These are phyloP conservation scores for Stylosanthes scabra DNA, from an alignment of 331 rosid species.

Conservation along the genomic window DNA sequence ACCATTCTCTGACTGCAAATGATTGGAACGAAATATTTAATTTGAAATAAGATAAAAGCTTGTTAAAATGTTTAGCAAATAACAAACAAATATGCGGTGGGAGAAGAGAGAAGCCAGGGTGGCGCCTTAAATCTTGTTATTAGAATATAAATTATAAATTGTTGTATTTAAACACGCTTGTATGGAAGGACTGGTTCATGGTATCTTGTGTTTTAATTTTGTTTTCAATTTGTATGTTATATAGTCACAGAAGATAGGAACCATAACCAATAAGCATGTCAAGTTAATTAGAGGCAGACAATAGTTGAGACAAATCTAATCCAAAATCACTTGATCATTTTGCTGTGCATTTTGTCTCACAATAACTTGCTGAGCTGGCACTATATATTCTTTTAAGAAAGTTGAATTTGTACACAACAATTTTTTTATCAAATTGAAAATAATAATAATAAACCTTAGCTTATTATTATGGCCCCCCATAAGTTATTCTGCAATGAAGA, in stretches of 20 bases:
- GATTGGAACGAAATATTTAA: constrained; percentile 47
- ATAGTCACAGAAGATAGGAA: constrained; percentile 14
- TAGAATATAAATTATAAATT: not conserved
- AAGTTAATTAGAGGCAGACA: constrained; percentile 54
- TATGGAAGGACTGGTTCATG: constrained; percentile 25
- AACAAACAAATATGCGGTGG: constrained; percentile 44
- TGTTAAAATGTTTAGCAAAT: constrained; percentile 22
- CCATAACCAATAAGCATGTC: constrained; percentile 23
- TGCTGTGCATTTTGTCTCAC: constrained; percentile 45
- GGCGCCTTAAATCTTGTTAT: constrained; percentile 30
- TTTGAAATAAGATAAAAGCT: constrained; percentile 13
- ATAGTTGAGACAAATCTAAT: constrained; percentile 65
- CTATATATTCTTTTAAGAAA: constrained; percentile 26
- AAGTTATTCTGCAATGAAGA: constrained; percentile 31
- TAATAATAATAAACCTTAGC: not conserved
- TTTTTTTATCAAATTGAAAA: constrained; percentile 20
- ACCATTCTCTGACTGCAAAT: constrained; percentile 60
- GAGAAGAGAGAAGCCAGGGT: constrained; percentile 30
- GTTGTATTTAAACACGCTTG: constrained; percentile 32
- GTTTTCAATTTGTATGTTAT: not conserved
- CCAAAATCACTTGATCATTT: constrained; percentile 51
- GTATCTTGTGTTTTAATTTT: not conserved
- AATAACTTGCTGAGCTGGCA: constrained; percentile 46
- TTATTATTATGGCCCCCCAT: constrained; percentile 30
- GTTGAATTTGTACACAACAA: constrained; percentile 27